Base-by-base conservation (phyloP, 2,329 filamentous ascomycete genomes). In the Allantophomopsis cytisporea region DNA sequence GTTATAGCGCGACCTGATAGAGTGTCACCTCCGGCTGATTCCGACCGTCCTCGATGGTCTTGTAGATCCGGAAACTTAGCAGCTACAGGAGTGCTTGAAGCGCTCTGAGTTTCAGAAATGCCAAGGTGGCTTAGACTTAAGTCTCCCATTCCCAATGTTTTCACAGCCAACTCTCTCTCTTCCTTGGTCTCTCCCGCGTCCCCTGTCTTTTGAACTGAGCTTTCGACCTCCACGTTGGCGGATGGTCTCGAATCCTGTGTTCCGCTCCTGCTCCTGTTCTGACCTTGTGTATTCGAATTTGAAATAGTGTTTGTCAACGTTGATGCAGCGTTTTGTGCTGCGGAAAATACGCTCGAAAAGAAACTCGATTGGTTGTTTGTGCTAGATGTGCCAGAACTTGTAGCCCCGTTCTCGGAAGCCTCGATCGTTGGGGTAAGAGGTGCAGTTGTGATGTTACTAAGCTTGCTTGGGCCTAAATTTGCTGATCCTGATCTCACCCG, bases 331-430 rank as follows among this genome's bases (percentile, higher is more conserved):
- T 82, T 95, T 59, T 96, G 89, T 14, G 91, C 91, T 35, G 82
- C 89, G 32, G 86, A 89, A 47, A 98, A 76, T 54, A 98, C 83
- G 18, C 84, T 88, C 4, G 86, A 94, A 61, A 98, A 96, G 64
- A 98, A 96, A 1, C 87, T 80, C 31, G 71, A 66, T 40, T 73
- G 69, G 21, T 72, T 65, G 28, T 75, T 52, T 50, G 71, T 67
- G 44, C 74, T 76, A n/a, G 64, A 55, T 12, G 35, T 36, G 7
- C 14, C 11, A 21, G 16, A 18, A 16, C 4, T 18, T 41, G 58
- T 51, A 47, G 66, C 38, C 45, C 61, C 45, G 44, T 59, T 60
- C 3, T 59, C 53, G 50, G 79, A 79, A 58, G 61, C 68, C 57
- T 95, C 88, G 31, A 75, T 67, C 1, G 80, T 83, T 7, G 87